phyloP scores from a whole-genome alignment of 192 early-diverging fungal species.

The Coemansia sp. region DNA sequence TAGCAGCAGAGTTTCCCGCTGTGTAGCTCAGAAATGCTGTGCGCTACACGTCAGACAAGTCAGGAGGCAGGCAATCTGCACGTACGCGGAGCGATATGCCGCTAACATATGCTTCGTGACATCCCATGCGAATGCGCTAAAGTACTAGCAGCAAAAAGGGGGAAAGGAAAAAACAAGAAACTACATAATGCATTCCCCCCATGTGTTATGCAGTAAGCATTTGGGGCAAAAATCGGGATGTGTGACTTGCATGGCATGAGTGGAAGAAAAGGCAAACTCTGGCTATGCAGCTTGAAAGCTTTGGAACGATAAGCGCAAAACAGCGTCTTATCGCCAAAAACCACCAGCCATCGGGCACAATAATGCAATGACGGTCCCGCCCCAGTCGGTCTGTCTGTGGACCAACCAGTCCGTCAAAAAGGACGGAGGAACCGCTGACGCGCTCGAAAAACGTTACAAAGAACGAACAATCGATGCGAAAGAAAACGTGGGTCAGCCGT shows the following conservation, averaged over 20 bases:
- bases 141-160: neutral
- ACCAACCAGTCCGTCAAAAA: neutral
- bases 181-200: neutral
- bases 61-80: neutral
- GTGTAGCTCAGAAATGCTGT: neutral
- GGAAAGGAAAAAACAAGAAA: conserved; percentile 1
- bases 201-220: conserved; percentile 6
- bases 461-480: neutral
- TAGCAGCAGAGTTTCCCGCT: neutral
- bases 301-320: too few species aligned
- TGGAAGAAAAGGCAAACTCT: neutral
- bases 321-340: too few species aligned
- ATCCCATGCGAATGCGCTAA: neutral
- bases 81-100: neutral
- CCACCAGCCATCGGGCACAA: too few species aligned
- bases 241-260: neutral
- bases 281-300: too few species aligned
- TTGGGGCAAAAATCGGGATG: neutral
- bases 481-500: neutral
- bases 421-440: neutral
- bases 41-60: neutral
- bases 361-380: too few species aligned
- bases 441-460: neutral
- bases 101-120: neutral
- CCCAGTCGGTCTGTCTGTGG: neutral